phyloP scores from a whole-genome alignment of 192 early-diverging fungal species.

The Linnemannia exigua region DNA sequence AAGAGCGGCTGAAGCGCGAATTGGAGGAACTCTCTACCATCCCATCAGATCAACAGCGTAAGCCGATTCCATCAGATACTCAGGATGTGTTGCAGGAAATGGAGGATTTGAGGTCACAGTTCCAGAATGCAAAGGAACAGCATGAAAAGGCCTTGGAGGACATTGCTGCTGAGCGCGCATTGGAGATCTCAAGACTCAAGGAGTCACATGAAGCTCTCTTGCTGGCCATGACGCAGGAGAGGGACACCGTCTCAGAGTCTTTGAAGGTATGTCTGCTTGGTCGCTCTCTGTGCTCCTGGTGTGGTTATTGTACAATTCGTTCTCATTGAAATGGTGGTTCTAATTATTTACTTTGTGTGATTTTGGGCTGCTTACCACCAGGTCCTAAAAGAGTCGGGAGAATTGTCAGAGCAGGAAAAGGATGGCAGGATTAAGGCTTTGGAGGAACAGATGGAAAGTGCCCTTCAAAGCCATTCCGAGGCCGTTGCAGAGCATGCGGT shows the following conservation, averaged over 20 bases:
- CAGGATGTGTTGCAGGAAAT: slow-evolving; percentile 49
- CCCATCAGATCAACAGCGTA: slow-evolving; percentile 31
- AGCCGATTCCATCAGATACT: slow-evolving; percentile 45
- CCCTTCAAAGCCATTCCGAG: slow-evolving; percentile 7
- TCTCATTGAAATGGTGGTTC: background rate
- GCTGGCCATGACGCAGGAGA: slow-evolving; percentile 21
- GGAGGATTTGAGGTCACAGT: slow-evolving; percentile 46
- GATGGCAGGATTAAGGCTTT: slow-evolving; percentile 21
- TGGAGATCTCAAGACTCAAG: slow-evolving; percentile 35
- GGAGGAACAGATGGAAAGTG: slow-evolving; percentile 20
- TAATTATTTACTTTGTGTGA: background rate
- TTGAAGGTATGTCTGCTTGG: slow-evolving; percentile 22
- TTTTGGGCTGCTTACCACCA: background rate
- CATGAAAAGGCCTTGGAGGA: slow-evolving; percentile 40
- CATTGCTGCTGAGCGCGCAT: slow-evolving; percentile 14
- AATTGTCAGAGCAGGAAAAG: slow-evolving; percentile 29
- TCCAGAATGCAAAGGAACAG: slow-evolving; percentile 21
- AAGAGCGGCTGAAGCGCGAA: slow-evolving; percentile 43
- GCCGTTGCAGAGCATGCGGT: slow-evolving; percentile 19
- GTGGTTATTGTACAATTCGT: background rate
- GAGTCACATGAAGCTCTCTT: slow-evolving; percentile 25
- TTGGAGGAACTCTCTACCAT: slow-evolving; percentile 33
- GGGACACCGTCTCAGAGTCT: slow-evolving; percentile 19
- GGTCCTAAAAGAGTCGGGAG: slow-evolving; percentile 33
- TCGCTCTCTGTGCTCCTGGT: background rate